Percentiles rank a stretch among this genome's conserved stretches.
These are phyloP conservation scores for Acanthamoeba triangularis DNA, from an alignment of 208 protist species.

Conservation along the genomic window DNA sequence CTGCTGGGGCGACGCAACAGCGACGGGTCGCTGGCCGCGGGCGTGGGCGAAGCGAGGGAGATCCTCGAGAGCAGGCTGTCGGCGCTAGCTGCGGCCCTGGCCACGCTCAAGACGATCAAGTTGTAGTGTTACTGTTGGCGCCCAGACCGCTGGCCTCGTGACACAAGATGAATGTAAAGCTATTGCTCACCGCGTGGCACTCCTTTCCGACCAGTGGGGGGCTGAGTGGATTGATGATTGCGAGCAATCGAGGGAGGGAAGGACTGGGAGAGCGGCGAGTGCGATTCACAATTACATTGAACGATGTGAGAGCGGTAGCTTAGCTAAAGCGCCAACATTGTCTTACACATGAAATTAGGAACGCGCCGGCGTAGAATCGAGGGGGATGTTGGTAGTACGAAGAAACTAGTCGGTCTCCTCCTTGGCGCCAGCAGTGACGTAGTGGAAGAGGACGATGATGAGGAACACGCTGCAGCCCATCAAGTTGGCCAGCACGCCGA, in stretches of 20 bases:
- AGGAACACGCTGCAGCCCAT: constrained; percentile 57
- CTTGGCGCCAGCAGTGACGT: constrained; percentile 51
- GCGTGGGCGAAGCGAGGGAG: neutral
- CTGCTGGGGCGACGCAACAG: neutral
- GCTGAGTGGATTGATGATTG: no score
- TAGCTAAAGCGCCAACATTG: no score
- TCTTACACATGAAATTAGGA: no score
- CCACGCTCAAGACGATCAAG: neutral
- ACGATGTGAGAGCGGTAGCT: no score
- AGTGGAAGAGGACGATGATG: constrained; percentile 60
- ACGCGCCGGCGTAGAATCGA: neutral
- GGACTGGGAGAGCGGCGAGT: no score
- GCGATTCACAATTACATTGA: no score
- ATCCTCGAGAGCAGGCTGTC: neutral
- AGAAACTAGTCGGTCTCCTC: constrained; percentile 18
- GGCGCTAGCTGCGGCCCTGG: neutral
- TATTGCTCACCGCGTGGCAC: no score
- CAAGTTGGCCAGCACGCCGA: constrained; percentile 66
- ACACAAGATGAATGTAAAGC: no score
- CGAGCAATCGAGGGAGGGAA: no score
- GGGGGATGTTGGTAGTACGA: neutral
- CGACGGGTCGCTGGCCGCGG: neutral
- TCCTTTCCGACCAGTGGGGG: no score
- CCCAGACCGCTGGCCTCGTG: no score
- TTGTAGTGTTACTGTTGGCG: neutral